phyloP scores from a whole-genome alignment of 768 basidiomycete genomes.

The Russula ochroleuca region DNA sequence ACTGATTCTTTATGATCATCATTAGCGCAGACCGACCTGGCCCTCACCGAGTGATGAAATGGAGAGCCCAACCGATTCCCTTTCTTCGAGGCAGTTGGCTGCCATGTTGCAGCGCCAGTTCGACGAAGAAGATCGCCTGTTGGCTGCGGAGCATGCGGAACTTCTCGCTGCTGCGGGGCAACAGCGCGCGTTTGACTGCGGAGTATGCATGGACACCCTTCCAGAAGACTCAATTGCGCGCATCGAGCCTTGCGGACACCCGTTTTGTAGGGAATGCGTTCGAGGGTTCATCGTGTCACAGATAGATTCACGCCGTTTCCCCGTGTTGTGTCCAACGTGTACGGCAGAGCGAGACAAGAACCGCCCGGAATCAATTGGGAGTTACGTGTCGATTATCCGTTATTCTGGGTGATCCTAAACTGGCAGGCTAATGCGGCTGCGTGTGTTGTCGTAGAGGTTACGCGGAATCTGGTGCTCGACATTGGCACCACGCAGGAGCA shows the following conservation, averaged over 20 bases:
- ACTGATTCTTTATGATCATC: background rate
- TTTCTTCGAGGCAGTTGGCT: conserved; percentile 1
- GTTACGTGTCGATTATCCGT: conserved; percentile 30
- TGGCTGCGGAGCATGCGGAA: conserved; percentile 11
- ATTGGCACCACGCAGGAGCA: conserved; percentile 44
- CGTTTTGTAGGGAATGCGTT: conserved; percentile 53
- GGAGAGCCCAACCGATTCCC: background rate
- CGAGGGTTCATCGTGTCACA: conserved; percentile 42
- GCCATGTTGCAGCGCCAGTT: conserved; percentile 17
- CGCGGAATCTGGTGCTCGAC: conserved; percentile 37
- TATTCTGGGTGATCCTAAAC: background rate
- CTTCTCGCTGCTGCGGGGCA: conserved; percentile 7
- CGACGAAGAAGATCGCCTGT: conserved; percentile 16
- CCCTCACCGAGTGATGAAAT: background rate
- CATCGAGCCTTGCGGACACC: conserved; percentile 47
- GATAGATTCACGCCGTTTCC: conserved; percentile 51
- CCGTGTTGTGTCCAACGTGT: conserved; percentile 60
- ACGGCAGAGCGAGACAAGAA: conserved; percentile 30
- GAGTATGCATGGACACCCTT: conserved; percentile 51
- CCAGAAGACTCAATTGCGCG: conserved; percentile 41
- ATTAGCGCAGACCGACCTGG: background rate
- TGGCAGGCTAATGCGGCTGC: background rate
- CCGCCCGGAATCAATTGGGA: conserved; percentile 31
- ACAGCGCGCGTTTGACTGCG: conserved; percentile 43
- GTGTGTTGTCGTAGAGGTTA: conserved; percentile 4